Base-by-base conservation (phyloP, 768 basidiomycete species). In the Lactarius indigo region DNA sequence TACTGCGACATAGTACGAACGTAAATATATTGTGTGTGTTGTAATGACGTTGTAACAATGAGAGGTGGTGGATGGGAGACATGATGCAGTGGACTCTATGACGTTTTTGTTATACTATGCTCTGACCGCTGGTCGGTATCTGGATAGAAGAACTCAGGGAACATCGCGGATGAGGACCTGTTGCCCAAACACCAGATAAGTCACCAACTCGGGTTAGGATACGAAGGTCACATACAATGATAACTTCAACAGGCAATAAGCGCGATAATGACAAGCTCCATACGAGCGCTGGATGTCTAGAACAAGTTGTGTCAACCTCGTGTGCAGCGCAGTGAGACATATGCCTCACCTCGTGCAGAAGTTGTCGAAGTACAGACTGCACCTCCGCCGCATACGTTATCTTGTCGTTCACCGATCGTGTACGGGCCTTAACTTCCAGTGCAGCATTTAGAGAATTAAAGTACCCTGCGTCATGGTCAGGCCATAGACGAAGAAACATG, bases 181-280 rank as follows among this genome's bases (percentile, higher is more conserved):
- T 61, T 54, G 28, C 26, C 5, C 28, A 61, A 59, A 37, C 6
- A n/a, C 26, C 58, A 65, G n/a, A 37, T 64, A 56, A 64, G 31
- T 41, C 20, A 8, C 26, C 18, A 8, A 33, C 57, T 2, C 15
- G 28, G 52, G 39, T 58, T 35, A 37, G 17, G 17, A 23, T 8
- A 55, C 10, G 33, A 33, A 39, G 42, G 41, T 39, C 10, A 79
- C 87, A 74, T 72, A 95, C 94, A 59, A 97, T 90, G 72, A 94
- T 81, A n/a, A 95, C 94, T 76, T 96, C 94, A 13, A 97, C 93
- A 0, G 95, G 95, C 92, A 73, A 98, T 97, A 58, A 98, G 88
- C 1, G 86, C 83, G 70, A 98, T 98, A 74, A 98, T 98, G 68
- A 98, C 91, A 5, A 96, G 80, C 77, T 98, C 96, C 91, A 98